Conservation (phyloP, 768 basidiomycete genomes). For the Mycena belliarum region DNA sequence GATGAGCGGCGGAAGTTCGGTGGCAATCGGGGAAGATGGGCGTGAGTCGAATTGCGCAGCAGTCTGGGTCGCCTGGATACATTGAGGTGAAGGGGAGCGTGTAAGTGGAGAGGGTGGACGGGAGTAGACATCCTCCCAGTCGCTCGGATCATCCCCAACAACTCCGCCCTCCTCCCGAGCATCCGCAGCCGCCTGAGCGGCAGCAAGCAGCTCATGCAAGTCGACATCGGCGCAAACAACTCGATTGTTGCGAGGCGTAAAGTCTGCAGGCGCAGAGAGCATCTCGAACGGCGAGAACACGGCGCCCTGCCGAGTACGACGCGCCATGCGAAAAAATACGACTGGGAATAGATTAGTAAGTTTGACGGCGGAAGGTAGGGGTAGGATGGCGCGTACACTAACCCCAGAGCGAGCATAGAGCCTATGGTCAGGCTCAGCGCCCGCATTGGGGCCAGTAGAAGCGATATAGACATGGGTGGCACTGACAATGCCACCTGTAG, state of each 20-base stretch:
- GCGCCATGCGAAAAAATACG: neutral
- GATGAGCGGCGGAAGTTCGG: neutral
- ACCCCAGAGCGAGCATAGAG: too few species aligned
- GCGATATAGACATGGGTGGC: too few species aligned
- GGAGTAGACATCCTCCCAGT: neutral
- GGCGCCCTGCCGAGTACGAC: neutral
- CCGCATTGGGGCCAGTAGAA: too few species aligned
- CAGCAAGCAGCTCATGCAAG: neutral
- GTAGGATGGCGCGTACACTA: too few species aligned
- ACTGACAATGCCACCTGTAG: neutral
- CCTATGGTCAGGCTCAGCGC: too few species aligned
- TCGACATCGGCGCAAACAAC: neutral
- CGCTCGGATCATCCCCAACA: neutral
- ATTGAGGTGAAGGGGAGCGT: neutral
- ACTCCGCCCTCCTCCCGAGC: too few species aligned
- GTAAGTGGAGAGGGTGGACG: neutral
- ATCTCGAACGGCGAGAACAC: neutral
- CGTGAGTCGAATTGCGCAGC: neutral
- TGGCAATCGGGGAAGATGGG: neutral
- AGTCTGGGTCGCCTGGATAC: too few species aligned
- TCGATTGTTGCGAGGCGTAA: neutral
- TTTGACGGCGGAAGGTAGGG: neutral
- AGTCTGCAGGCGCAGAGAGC: too few species aligned
- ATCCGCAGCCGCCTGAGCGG: too few species aligned
- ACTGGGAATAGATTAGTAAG: too few species aligned